Conservation (phyloP, 306 rosid species). For the Quercus suber region DNA sequence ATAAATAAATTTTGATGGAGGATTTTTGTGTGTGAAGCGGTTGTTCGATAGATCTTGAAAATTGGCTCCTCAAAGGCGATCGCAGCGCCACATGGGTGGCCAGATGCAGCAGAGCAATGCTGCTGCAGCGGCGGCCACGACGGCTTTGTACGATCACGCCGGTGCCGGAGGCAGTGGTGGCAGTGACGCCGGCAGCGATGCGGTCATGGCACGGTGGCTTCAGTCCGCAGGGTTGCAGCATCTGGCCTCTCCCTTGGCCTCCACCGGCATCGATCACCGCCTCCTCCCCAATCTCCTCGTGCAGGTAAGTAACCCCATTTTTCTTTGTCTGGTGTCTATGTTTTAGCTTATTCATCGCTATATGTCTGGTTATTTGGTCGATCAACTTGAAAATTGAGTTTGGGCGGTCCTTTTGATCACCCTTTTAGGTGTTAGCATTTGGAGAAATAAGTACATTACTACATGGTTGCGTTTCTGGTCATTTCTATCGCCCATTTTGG, state of each 20-base stretch:
- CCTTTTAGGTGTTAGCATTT: neutral
- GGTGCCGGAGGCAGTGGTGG: constrained; percentile 64
- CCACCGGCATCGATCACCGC: constrained; percentile 67
- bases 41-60: constrained; percentile 78
- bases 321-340: neutral
- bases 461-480: neutral
- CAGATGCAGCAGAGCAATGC: constrained; percentile 99
- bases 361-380: neutral
- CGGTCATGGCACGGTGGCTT: constrained; percentile 99
- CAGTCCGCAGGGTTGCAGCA: constrained; percentile 99
- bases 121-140: constrained; percentile 87
- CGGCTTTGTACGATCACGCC: constrained; percentile 37
- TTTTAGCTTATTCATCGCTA: neutral
- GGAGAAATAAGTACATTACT: neutral
- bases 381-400: neutral
- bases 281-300: constrained; percentile 80
- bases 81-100: constrained; percentile 99
- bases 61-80: constrained; percentile 99
- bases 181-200: constrained; percentile 87
- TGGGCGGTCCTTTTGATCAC: neutral
- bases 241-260: constrained; percentile 97
- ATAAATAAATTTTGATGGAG: neutral
- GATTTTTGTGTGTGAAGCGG: constrained; percentile 37
- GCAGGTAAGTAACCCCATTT: constrained; percentile 55
- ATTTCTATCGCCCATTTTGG: neutral